These are phyloP conservation scores for Cutaneotrichosporon mucoides DNA, from an alignment of 1,284 basidiomycete species.

Conservation along the genomic window DNA sequence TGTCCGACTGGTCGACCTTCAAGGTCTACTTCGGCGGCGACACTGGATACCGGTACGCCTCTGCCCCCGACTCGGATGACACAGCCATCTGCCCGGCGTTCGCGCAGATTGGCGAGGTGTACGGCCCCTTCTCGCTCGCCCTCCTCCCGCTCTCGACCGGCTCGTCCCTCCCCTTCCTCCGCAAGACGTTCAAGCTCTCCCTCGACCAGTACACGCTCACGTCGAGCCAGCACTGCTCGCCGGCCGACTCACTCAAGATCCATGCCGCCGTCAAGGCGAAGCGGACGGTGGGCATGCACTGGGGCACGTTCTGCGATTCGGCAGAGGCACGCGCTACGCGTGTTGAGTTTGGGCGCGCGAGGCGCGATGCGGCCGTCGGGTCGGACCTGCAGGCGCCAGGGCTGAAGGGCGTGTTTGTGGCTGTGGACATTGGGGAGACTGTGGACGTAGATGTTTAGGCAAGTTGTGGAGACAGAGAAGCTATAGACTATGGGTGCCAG, in stretches of 20 bases:
- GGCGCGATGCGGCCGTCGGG: slow-evolving; percentile 29
- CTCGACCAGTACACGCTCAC: slow-evolving; percentile 50
- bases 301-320: slow-evolving; percentile 49
- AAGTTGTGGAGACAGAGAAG: no score
- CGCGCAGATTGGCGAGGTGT: slow-evolving; percentile 40
- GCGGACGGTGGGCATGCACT: slow-evolving; percentile 45
- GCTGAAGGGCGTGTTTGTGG: slow-evolving; percentile 38
- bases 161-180: slow-evolving; percentile 46
- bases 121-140: slow-evolving; percentile 41
- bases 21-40: slow-evolving; percentile 49
- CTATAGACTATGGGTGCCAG: no score
- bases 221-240: slow-evolving; percentile 45
- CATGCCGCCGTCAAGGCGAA: slow-evolving; percentile 32
- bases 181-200: slow-evolving; percentile 42
- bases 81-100: slow-evolving; percentile 47
- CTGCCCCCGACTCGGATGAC: slow-evolving; percentile 35
- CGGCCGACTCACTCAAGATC: slow-evolving; percentile 45
- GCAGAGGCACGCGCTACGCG: slow-evolving; percentile 45
- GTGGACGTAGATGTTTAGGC: slow-evolving; percentile 1
- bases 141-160: slow-evolving; percentile 47
- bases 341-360: slow-evolving; percentile 43
- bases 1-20: slow-evolving; percentile 36
- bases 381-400: slow-evolving; percentile 26
- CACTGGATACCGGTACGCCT: slow-evolving; percentile 49
- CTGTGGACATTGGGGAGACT: slow-evolving; percentile 45